These are phyloP conservation scores for Aspergillus fumigatus DNA, from an alignment of 2,329 filamentous ascomycete genomes.

Conservation along the genomic window DNA sequence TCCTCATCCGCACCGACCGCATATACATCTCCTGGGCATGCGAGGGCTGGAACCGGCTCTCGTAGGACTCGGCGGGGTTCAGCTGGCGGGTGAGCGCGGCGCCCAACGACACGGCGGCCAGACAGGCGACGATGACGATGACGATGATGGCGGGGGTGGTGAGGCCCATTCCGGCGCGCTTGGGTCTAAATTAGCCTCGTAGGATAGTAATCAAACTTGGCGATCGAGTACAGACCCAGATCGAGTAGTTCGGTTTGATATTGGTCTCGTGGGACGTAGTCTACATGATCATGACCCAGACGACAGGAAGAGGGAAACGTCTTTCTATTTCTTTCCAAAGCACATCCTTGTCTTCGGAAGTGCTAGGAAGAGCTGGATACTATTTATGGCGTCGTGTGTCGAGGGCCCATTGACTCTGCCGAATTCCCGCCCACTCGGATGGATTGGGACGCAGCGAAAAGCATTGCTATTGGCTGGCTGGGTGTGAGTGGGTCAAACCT, in stretches of 20 bases:
- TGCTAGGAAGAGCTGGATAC: neutral
- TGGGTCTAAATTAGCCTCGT: too few species aligned
- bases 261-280: too few species aligned
- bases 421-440: too few species aligned
- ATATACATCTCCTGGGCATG: slow-evolving; percentile 30
- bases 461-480: neutral
- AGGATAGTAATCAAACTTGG: too few species aligned
- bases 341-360: neutral
- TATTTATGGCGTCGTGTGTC: neutral
- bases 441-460: neutral
- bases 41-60: slow-evolving; percentile 15
- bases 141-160: slow-evolving; percentile 24
- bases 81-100: slow-evolving; percentile 27
- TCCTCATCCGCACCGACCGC: slow-evolving; percentile 27
- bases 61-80: slow-evolving; percentile 16
- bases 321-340: neutral
- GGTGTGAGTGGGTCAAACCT: too few species aligned
- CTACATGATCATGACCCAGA: neutral
- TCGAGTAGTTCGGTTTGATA: too few species aligned
- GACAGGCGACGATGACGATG: slow-evolving; percentile 30
- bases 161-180: slow-evolving; percentile 11
- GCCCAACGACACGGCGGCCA: slow-evolving; percentile 24
- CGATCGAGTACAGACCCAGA: too few species aligned
- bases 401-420: too few species aligned
- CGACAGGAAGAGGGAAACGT: neutral